Conservation (phyloP, 768 basidiomycete genomes). For the Galerina sulciceps region DNA sequence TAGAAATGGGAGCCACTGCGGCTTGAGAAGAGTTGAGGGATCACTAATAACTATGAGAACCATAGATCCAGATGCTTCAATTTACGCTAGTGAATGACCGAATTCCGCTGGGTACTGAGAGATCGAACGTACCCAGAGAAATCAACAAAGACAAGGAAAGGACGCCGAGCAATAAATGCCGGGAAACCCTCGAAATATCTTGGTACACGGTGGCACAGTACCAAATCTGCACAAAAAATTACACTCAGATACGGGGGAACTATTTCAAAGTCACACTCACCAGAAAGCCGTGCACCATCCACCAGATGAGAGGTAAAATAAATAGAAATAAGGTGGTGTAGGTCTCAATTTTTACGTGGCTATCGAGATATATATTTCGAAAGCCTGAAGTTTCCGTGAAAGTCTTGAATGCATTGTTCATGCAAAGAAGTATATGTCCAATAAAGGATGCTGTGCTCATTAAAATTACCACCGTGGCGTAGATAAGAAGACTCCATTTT, state of each 20-base stretch:
- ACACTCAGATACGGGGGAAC: not conserved
- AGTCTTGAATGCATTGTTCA: too few species aligned
- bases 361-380: too few species aligned
- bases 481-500: too few species aligned
- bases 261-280: not conserved
- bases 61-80: not conserved
- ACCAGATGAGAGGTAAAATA: too few species aligned
- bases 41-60: not conserved
- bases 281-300: too few species aligned
- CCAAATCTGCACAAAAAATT: not conserved
- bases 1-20: not conserved
- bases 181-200: not conserved
- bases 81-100: not conserved
- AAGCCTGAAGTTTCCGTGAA: too few species aligned
- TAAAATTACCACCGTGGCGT: too few species aligned
- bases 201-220: not conserved
- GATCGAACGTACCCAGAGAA: not conserved
- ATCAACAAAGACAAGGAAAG: not conserved
- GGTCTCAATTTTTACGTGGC: too few species aligned
- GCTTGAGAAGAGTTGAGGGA: not conserved
- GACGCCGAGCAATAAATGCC: not conserved
- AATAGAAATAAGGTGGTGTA: too few species aligned
- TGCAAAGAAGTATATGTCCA: too few species aligned
- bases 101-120: not conserved
- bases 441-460: too few species aligned